phyloP scores from a whole-genome alignment of 176 grass and related monocot species.

The Phoenix roebelenii region DNA sequence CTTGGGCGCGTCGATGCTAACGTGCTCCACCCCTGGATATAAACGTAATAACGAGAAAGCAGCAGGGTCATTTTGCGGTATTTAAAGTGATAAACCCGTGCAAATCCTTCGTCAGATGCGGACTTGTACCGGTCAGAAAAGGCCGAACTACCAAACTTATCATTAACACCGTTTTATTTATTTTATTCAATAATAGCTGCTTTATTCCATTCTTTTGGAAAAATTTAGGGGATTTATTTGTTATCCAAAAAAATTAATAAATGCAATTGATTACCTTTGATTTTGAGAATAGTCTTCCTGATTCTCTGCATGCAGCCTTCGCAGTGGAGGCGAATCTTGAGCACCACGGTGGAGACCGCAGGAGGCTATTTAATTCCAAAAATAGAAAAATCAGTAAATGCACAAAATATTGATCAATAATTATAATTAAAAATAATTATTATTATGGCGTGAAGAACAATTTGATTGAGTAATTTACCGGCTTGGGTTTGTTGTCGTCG shows the following conservation, averaged over 20 bases:
- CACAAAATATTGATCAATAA: no score
- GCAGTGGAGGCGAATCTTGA: slow-evolving; percentile 54
- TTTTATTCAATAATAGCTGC: no score
- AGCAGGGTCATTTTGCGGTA: not conserved
- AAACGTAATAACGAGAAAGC: not conserved
- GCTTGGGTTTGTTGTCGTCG: slow-evolving; percentile 24
- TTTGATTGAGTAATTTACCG: slow-evolving; percentile 12
- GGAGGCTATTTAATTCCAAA: slow-evolving; percentile 15
- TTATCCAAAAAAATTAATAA: no score
- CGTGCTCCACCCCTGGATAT: slow-evolving; percentile 27
- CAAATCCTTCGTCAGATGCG: no score
- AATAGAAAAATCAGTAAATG: no score
- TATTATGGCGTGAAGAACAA: no score
- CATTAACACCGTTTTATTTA: no score
- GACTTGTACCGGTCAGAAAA: not conserved
- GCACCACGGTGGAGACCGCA: slow-evolving; percentile 35
- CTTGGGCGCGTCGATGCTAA: slow-evolving; percentile 25
- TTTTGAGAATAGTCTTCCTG: slow-evolving; percentile 30
- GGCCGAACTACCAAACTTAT: not conserved
- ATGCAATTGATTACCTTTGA: slow-evolving; percentile 34
- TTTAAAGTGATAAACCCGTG: not conserved
- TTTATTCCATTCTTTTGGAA: no score
- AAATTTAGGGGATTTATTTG: no score
- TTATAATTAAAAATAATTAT: no score
- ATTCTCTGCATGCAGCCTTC: slow-evolving; percentile 43